Evolutionary conservation across 2,329 filamentous ascomycete species (phyloP).

Genomic region (Pseudocercospora macadamiae): DNA sequence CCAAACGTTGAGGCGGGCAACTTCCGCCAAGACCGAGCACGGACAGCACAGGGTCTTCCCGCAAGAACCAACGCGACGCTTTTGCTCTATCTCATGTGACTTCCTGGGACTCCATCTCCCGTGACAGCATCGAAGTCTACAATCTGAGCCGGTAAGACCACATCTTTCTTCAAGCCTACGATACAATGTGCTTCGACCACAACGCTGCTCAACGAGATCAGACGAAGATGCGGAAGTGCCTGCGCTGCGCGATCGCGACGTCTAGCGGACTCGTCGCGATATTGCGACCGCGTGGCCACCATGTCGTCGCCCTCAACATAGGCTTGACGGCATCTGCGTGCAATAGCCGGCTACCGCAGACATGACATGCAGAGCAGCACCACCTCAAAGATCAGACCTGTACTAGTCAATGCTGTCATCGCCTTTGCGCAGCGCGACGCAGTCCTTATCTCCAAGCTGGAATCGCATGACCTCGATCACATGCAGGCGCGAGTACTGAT

Average conservation of each 20-base stretch:
- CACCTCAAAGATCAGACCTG: no score
- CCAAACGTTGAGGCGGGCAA: background rate
- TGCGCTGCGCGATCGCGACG: no score
- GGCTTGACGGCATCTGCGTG: background rate
- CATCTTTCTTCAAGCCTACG: no score
- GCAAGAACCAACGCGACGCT: no score
- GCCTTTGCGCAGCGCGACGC: background rate
- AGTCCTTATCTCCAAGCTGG: background rate
- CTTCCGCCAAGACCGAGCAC: background rate
- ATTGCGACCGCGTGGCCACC: background rate
- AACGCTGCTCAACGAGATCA: background rate
- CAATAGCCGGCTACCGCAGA: background rate
- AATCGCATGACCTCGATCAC: constrained; percentile 10
- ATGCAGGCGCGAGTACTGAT: constrained; percentile 15
- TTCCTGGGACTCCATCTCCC: no score
- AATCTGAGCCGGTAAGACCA: no score
- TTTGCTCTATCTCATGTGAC: no score
- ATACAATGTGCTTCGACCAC: background rate
- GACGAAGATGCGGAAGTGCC: background rate
- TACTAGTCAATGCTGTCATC: background rate
- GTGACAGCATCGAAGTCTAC: no score
- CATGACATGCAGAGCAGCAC: background rate
- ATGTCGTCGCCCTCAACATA: background rate
- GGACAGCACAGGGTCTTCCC: no score
- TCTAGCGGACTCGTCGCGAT: background rate